Evolutionary conservation across 164 flowering plant species (phyloP).

Genomic region (Annona squamosa): DNA sequence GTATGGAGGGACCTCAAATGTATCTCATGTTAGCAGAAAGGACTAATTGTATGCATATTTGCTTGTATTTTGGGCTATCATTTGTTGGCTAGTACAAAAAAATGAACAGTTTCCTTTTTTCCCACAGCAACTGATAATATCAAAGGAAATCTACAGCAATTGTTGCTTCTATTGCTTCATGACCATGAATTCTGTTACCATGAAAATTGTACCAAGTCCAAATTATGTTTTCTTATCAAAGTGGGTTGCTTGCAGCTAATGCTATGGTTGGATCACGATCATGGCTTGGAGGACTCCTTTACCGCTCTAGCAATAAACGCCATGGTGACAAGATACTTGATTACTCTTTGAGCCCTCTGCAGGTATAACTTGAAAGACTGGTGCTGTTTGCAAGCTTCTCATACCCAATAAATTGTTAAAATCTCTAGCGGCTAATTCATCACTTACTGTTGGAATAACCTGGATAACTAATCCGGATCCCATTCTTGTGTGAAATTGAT

Average conservation of each 20-base stretch:
- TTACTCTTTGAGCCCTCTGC: conserved; percentile 50
- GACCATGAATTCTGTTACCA: neutral
- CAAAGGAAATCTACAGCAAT: no score
- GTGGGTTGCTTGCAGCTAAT: conserved; percentile 61
- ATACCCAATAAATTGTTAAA: neutral
- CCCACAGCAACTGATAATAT: no score
- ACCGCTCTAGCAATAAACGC: conserved; percentile 48
- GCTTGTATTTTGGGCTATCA: no score
- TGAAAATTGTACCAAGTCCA: neutral
- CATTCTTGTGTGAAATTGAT: neutral
- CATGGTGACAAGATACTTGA: conserved; percentile 38
- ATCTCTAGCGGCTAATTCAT: neutral
- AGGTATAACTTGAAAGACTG: conserved; percentile 34
- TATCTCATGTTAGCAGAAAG: neutral
- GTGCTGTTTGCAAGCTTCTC: neutral
- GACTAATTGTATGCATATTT: neutral
- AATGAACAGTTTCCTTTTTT: no score
- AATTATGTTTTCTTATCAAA: neutral
- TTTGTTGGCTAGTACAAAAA: no score
- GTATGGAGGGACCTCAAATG: no score
- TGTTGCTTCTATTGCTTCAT: neutral
- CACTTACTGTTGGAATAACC: neutral
- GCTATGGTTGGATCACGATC: conserved; percentile 97
- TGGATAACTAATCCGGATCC: neutral
- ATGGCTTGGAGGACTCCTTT: conserved; percentile 76